phyloP scores from a whole-genome alignment of 306 rosid species.

The Prunus dulcis region DNA sequence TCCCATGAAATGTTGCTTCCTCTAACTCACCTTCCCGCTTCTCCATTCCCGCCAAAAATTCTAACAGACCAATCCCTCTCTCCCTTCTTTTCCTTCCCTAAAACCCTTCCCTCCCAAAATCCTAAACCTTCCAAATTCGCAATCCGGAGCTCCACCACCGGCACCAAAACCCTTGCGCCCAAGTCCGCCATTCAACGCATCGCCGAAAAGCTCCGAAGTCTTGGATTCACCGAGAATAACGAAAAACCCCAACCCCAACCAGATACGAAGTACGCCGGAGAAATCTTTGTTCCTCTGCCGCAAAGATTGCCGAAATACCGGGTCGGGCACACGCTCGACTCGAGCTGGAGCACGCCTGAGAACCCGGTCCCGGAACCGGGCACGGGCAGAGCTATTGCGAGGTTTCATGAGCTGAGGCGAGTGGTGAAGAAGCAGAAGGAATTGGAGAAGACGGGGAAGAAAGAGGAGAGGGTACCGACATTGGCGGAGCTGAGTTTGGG shows the following conservation, averaged over 20 bases:
- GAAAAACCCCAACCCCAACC: not conserved
- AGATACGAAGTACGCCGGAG: conserved; percentile 41
- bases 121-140: conserved; percentile 31
- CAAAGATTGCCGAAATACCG: conserved; percentile 49
- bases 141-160: conserved; percentile 47
- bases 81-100: conserved; percentile 42
- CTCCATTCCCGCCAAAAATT: conserved; percentile 30
- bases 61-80: conserved; percentile 25
- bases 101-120: conserved; percentile 14
- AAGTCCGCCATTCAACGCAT: conserved; percentile 83
- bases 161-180: conserved; percentile 43
- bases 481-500: conserved; percentile 78
- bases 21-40: conserved; percentile 28
- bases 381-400: conserved; percentile 41
- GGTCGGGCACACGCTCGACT: conserved; percentile 70
- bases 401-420: conserved; percentile 41
- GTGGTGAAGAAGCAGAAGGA: conserved; percentile 41
- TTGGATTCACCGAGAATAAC: conserved; percentile 57
- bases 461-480: conserved; percentile 53
- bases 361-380: conserved; percentile 74
- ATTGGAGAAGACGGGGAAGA: conserved; percentile 24
- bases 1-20: conserved; percentile 45
- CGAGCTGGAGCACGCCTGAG: conserved; percentile 82
- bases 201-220: conserved; percentile 82
- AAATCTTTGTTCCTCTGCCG: conserved; percentile 73